Base-by-base conservation (phyloP, 495 filamentous ascomycete genomes). In the Daldinia bambusicola region DNA sequence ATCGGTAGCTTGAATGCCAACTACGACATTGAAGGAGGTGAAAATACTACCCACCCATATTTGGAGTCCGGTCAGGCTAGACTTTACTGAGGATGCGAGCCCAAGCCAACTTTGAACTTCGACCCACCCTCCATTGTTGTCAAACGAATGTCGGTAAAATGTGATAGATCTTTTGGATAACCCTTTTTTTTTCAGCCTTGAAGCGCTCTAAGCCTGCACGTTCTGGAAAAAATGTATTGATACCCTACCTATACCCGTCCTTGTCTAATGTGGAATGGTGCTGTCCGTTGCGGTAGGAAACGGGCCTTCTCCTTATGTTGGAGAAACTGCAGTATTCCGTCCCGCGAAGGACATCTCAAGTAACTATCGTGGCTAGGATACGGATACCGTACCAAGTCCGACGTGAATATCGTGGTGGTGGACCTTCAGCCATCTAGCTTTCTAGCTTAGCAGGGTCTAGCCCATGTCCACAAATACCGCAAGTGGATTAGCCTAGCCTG, bases 21-120 rank as follows among this genome's bases (percentile, higher is more conserved):
- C 13, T 51, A 57, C 56, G 30, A 37, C 26, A 14, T 13, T 53
- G 67, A 40, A 50, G 59, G 37, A 22, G 34, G 43, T 50, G 56
- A 62, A 64, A 59, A 72, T 73, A 55, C 51, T 66, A 73, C 65
- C 55, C 66, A 66, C 70, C 60, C 61, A 57, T 55, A 12, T 48
- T 61, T 18, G 53, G 40, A 34, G 40, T 63, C 32, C 69, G 63
- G 63, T 63, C 69, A 63, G 64, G 69, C 69, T 61, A 72, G 69
- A 67, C 65, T 72, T 68, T 4, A 52, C 40, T 16, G 20, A 48
- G 70, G 70, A 65, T 61, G 53, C 65, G 36, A 69, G 57, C 51
- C 61, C 45, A 69, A 66, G 58, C 70, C 50, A 63, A 20, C 34
- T 7, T 31, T 14, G 31, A 32, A 14, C 9, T 45, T 31, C 12